A percentile compares a stretch with the other conserved stretches of the same genome.
These are phyloP conservation scores for Leccinum pellstonianum DNA, from an alignment of 768 basidiomycete species.

Conservation along the genomic window DNA sequence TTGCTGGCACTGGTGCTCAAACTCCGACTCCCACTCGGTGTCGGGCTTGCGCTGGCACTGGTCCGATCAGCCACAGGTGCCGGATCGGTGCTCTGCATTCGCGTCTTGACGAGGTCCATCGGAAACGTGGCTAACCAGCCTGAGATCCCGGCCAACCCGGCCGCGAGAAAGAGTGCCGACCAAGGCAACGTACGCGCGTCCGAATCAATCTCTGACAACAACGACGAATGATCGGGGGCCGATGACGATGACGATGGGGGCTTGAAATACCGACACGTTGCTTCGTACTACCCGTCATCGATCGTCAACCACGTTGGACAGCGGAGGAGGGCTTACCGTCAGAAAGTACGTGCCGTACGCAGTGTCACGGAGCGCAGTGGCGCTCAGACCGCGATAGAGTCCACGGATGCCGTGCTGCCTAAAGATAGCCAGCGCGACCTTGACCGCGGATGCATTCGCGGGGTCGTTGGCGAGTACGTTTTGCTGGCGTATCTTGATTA, in stretches of 20 bases:
- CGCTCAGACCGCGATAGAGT: conserved; percentile 72
- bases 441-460: conserved; percentile 44
- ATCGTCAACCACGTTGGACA: not conserved
- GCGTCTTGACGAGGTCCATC: conserved; percentile 87
- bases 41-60: not conserved
- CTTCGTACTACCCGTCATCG: conserved; percentile 54
- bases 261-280: conserved; percentile 52
- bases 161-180: conserved; percentile 65
- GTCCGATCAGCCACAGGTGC: not conserved
- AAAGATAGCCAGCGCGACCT: conserved; percentile 58
- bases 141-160: conserved; percentile 71
- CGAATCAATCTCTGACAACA: conserved; percentile 43
- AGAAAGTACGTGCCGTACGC: conserved; percentile 88
- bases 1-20: not conserved
- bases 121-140: conserved; percentile 87
- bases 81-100: conserved; percentile 61
- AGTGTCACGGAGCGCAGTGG: conserved; percentile 73
- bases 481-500: conserved; percentile 86
- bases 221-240: conserved; percentile 32
- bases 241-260: conserved; percentile 9
- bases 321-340: conserved; percentile 46
- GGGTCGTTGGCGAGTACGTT: conserved; percentile 38
- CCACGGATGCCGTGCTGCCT: conserved; percentile 57
- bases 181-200: conserved; percentile 41
- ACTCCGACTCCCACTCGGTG: not conserved